Base-by-base conservation (phyloP, 176 grass and related monocot genomes). In the Aegilops longissima region DNA sequence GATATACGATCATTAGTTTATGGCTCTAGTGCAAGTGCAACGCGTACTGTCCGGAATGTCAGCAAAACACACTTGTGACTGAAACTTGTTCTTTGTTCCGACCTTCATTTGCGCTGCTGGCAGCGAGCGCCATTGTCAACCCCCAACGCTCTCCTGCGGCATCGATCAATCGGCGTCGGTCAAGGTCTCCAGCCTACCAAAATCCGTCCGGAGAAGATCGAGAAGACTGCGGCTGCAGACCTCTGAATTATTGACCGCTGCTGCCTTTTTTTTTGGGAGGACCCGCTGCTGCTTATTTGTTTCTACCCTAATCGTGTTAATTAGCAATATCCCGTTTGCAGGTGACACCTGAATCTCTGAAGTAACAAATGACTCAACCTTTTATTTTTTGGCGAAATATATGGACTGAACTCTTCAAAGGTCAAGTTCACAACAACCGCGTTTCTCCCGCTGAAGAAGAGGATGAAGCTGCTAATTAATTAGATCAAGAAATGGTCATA, bases 371-470 rank as follows among this genome's bases (percentile, higher is more conserved):
- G 18, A 58, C 52, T 58, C 17, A 58, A 58, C 52, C 6, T 45
- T 45, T 45, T 45, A 45, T 45, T 45, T 45, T 45, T 45, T 45
- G 11, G 44, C 44, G 3, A 12, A 45, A 45, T 45, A 42, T 42
- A 17, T 58, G 17, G 17, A 59, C 54, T 59, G 54, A 59, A 59
- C 54, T 59, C 77, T 87, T 80, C 85, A 84, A 83, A 76, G 61
- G 85, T 87, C 76, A 87, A 87, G 27, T 21, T 87, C 81, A 39
- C 68, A 87, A 59, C 29, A 87, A 80, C 61, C 66, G 69, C 36
- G 76, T 80, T 69, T n/a, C 17, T 14, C 29, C 35, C 14, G 31
- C n/a, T 36, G 44, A 66, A 13, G 35, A 31, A 36, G 54, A 59
- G 17, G 66, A 66, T 80, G 14, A 36, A 44, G 29, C 44, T 76